Evolutionary conservation across 805 yeast genomes (phyloP).

Genomic region (Komagataella ulmi): DNA sequence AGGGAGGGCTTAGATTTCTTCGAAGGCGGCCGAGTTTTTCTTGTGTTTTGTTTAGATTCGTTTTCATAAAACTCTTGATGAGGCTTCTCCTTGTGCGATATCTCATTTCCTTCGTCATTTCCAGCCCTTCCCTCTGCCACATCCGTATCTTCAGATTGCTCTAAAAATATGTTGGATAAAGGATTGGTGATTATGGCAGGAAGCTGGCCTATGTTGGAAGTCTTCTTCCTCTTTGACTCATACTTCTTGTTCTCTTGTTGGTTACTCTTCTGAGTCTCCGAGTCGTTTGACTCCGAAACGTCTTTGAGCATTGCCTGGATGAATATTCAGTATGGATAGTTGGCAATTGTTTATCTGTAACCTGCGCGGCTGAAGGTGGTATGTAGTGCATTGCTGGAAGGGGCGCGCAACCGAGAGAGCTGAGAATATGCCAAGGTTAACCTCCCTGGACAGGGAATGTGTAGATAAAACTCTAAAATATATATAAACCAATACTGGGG

Average conservation of each 20-base stretch:
- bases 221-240: neutral
- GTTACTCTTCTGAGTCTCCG: neutral
- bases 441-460: neutral
- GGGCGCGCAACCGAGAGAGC: neutral
- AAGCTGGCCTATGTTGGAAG: neutral
- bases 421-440: neutral
- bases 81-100: neutral
- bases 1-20: neutral
- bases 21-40: neutral
- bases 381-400: neutral
- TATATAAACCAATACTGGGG: neutral
- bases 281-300: neutral
- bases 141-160: neutral
- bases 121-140: neutral
- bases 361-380: neutral
- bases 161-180: neutral
- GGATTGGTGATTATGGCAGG: neutral
- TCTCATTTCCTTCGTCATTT: neutral
- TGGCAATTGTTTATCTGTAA: neutral
- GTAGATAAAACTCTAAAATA: neutral
- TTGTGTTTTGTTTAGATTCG: neutral
- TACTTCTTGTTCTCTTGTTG: neutral
- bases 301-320: neutral
- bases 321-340: neutral
- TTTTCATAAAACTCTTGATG: neutral